Evolutionary conservation across 257 asterid genomes (phyloP).

Genomic region (Ajuga chamaepitys): DNA sequence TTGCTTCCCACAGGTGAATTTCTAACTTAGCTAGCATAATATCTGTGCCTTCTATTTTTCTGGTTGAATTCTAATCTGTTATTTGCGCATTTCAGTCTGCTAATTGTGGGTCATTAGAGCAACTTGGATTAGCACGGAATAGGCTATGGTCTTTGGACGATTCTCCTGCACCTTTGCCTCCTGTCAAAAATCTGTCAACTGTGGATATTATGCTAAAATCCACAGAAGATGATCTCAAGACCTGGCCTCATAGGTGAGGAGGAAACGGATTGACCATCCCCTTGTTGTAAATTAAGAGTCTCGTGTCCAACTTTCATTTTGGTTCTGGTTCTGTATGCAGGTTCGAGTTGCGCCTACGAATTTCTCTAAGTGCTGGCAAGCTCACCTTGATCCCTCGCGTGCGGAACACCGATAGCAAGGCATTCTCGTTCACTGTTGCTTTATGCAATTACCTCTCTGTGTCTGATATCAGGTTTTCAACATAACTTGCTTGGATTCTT

Average conservation of each 20-base stretch:
- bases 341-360: slow-evolving; percentile 71
- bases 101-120: slow-evolving; percentile 66
- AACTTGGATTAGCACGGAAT: slow-evolving; percentile 72
- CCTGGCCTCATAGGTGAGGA: slow-evolving; percentile 72
- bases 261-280: neutral
- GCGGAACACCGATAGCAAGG: slow-evolving; percentile 63
- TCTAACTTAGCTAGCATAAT: slow-evolving; percentile 5
- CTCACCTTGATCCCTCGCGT: slow-evolving; percentile 71
- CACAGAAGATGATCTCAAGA: slow-evolving; percentile 77
- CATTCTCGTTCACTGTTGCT: slow-evolving; percentile 64
- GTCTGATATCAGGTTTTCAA: slow-evolving; percentile 68
- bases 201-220: slow-evolving; percentile 68
- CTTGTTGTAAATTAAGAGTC: neutral
- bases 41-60: neutral
- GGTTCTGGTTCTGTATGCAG: slow-evolving; percentile 35
- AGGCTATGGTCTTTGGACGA: slow-evolving; percentile 66
- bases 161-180: slow-evolving; percentile 66
- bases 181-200: slow-evolving; percentile 49
- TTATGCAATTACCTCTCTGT: slow-evolving; percentile 66
- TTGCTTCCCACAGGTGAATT: slow-evolving; percentile 72
- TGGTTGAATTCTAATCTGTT: slow-evolving; percentile 18
- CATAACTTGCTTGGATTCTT: slow-evolving; percentile 12
- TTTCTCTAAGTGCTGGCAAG: slow-evolving; percentile 59
- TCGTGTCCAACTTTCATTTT: neutral
- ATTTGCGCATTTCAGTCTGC: slow-evolving; percentile 34